Percentiles rank a stretch among this genome's conserved stretches.
phyloP scores from a whole-genome alignment of 2,329 filamentous ascomycete genomes.

The Hymenoscyphus scutula region DNA sequence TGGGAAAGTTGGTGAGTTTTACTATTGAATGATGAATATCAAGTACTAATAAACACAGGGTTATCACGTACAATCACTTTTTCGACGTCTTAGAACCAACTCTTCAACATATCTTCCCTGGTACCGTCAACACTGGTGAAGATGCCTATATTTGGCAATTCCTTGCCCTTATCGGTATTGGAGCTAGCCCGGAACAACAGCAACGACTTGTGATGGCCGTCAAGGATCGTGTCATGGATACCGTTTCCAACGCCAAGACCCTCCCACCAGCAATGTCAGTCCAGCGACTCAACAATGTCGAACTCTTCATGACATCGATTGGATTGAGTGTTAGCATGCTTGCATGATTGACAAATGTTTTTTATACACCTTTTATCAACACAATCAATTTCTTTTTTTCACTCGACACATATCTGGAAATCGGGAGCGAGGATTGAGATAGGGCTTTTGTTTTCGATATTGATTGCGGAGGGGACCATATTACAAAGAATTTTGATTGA shows the following conservation, averaged over 20 bases:
- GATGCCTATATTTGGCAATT: conserved; percentile 99
- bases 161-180: conserved; percentile 89
- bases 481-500: conserved; percentile 17
- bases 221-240: conserved; percentile 97
- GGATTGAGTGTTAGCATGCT: conserved; percentile 87
- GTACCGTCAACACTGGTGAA: conserved; percentile 82
- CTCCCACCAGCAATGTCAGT: conserved; percentile 82
- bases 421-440: conserved; percentile 18
- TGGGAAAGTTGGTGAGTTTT: conserved; percentile 73
- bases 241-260: conserved; percentile 83
- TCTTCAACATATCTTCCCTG: conserved; percentile 84
- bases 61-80: conserved; percentile 76
- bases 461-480: conserved; percentile 23
- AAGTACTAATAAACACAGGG: conserved; percentile 48
- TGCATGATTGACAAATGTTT: conserved; percentile 28
- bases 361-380: conserved; percentile 24
- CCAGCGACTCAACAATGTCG: conserved; percentile 85
- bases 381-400: conserved; percentile 25
- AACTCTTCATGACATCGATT: conserved; percentile 97
- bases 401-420: conserved; percentile 15
- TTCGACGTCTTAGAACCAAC: conserved; percentile 86
- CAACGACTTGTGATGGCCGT: conserved; percentile 91
- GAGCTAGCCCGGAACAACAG: conserved; percentile 90
- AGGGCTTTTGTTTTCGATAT: conserved; percentile 21
- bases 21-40: not conserved